These are phyloP conservation scores for Uronychia binucleata DNA, from an alignment of 73 alveolate species.

Conservation along the genomic window DNA sequence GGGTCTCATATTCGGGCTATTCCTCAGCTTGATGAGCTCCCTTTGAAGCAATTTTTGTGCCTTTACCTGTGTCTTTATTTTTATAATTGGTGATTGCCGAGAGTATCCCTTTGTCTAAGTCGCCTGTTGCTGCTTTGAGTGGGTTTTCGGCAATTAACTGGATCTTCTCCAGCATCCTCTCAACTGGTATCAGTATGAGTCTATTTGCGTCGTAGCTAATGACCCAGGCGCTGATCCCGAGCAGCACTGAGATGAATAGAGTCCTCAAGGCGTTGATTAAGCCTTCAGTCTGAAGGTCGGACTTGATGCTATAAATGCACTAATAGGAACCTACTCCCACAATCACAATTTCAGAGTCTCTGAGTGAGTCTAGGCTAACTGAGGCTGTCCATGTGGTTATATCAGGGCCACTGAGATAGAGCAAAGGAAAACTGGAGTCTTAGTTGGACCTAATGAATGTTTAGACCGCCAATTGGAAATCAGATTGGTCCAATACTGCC, in stretches of 20 bases:
- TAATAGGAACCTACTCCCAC: not conserved
- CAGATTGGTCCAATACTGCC: not conserved
- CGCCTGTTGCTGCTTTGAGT: conserved; percentile 65
- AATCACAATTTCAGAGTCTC: conserved; percentile 10
- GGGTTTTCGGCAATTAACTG: conserved; percentile 70
- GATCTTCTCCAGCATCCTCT: conserved; percentile 70
- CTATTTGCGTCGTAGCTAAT: conserved; percentile 62
- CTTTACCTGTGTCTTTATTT: not conserved
- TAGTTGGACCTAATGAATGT: not conserved
- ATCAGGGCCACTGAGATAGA: not conserved
- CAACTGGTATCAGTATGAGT: conserved; percentile 72
- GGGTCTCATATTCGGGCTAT: conserved; percentile 1
- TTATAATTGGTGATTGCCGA: too few species aligned
- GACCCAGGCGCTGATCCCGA: conserved; percentile 47
- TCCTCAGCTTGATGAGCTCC: too few species aligned
- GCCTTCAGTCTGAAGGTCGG: conserved; percentile 18
- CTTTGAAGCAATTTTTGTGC: not conserved
- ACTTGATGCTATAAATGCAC: not conserved
- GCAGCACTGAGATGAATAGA: conserved; percentile 57
- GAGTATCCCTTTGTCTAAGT: conserved; percentile 8
- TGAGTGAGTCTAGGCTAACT: not conserved
- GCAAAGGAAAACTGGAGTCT: not conserved
- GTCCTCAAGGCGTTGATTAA: conserved; percentile 43
- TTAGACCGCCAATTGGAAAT: not conserved
- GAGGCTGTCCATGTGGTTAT: not conserved